Evolutionary conservation across 768 basidiomycete genomes (phyloP), one percentile per base, ranked within the genome.

Genomic region (Fibroporia radiculosa): DNA sequence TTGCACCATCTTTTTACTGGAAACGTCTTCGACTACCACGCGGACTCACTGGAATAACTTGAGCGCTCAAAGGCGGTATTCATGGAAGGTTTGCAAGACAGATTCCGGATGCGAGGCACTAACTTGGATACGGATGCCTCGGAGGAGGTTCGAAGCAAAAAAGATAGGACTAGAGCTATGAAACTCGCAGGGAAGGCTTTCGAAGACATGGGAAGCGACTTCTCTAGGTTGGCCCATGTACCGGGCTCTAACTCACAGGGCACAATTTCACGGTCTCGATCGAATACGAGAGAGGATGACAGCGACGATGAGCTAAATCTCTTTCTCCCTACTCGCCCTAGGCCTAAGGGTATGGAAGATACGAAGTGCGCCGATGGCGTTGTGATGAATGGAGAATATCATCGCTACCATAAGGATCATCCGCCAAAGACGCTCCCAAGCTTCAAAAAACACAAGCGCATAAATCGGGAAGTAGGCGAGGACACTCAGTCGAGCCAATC

Each of bases 151-250:
- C 50, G 54, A 4, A 31, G 47, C 11, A 23, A 45, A 1, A 34
- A 45, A 35, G 45, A 48, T 22, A 47, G 44, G 1, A 22, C 20
- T 1, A 36, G 20, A 24, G 27, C 37, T 13, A 13, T 24, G 14
- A 34, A 16, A 14, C 10, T n/a, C 3, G 39, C 32, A 1, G 33
- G 40, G 1, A 38, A 11, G 20, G 45, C 27, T 3, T 55, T 48
- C 32, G 52, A 52, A n/a, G 56, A 57, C 40, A 38, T 53, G 12
- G 54, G 56, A 7, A 59, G 54, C 41, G 54, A 51, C 42, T 59
- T 57, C 26, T 36, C 11, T n/a, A n/a, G n/a, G n/a, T 16, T 23
- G 19, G 7, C 37, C 8, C 13, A 4, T 27, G 20, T 16, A 24
- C 10, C 40, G 25, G 7, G 7, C 13, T 36, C 34, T 13, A 33